These are phyloP conservation scores for Penicillium canescens DNA, from an alignment of 495 filamentous ascomycete species.

Conservation along the genomic window DNA sequence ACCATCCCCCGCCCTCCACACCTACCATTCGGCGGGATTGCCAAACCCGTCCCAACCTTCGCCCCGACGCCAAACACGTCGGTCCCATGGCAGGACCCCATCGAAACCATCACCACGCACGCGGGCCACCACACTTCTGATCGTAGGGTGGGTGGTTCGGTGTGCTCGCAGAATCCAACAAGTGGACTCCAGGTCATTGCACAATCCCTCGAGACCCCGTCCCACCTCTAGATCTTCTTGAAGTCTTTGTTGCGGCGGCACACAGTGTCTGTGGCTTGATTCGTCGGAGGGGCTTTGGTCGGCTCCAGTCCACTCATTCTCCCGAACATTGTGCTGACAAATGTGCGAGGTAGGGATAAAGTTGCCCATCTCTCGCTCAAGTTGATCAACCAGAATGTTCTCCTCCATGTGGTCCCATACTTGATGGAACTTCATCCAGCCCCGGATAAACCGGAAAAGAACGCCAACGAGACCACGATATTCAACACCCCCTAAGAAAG, in stretches of 20 bases:
- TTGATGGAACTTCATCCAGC: constrained; percentile 23
- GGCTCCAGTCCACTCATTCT: constrained; percentile 36
- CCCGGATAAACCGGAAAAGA: constrained; percentile 38
- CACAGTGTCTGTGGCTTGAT: constrained; percentile 12
- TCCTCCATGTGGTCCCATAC: constrained; percentile 19
- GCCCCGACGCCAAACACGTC: constrained; percentile 31
- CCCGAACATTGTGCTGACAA: constrained; percentile 34
- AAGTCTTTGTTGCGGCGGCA: constrained; percentile 16
- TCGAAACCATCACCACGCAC: constrained; percentile 36
- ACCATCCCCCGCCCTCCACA: constrained; percentile 1
- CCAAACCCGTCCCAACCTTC: constrained; percentile 38
- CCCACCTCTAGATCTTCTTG: constrained; percentile 8
- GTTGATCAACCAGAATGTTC: constrained; percentile 23
- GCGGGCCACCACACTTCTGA: constrained; percentile 22
- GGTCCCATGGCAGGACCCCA: constrained; percentile 18
- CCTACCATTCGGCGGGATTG: constrained; percentile 28
- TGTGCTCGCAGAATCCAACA: constrained; percentile 44
- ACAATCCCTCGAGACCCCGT: constrained; percentile 12
- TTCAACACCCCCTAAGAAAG: constrained; percentile 13
- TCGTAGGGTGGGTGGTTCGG: constrained; percentile 37
- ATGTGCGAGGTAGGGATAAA: constrained; percentile 8
- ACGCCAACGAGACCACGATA: constrained; percentile 25
- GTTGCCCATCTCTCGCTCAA: constrained; percentile 24
- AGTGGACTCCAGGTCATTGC: constrained; percentile 28
- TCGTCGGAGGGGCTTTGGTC: constrained; percentile 27